Evolutionary conservation across 768 basidiomycete species (phyloP).

Genomic region (Boletus rubropictus): DNA sequence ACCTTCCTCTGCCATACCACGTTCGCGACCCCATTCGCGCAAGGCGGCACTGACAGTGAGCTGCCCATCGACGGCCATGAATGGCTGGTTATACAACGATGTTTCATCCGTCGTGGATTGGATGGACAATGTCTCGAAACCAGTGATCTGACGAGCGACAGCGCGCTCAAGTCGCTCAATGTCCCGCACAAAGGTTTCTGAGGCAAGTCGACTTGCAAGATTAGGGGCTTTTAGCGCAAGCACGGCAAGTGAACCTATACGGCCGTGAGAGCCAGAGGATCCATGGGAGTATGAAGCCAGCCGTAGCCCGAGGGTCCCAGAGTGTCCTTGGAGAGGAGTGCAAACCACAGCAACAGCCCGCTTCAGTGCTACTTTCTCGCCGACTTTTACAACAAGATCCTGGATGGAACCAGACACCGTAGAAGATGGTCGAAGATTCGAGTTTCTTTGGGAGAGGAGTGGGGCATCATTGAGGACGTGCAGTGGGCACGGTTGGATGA

Average conservation of each 20-base stretch:
- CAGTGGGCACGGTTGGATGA: conserved; percentile 48
- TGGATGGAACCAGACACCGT: conserved; percentile 62
- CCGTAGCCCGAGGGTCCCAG: conserved; percentile 38
- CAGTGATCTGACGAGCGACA: conserved; percentile 79
- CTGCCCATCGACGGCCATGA: conserved; percentile 67
- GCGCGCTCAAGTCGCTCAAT: conserved; percentile 63
- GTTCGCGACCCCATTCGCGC: conserved; percentile 48
- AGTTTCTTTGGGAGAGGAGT: conserved; percentile 43
- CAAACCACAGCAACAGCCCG: conserved; percentile 46
- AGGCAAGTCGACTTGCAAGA: conserved; percentile 39
- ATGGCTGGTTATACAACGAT: conserved; percentile 66
- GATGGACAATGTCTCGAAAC: conserved; percentile 64
- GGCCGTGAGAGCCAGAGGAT: conserved; percentile 45
- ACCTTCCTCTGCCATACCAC: conserved; percentile 36
- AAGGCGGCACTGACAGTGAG: conserved; percentile 34
- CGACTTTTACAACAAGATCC: conserved; percentile 66
- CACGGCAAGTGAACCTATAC: conserved; percentile 54
- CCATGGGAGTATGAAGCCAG: conserved; percentile 61
- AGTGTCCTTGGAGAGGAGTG: conserved; percentile 33
- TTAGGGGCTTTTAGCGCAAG: conserved; percentile 47
- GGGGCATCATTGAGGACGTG: conserved; percentile 58
- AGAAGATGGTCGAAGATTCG: conserved; percentile 32
- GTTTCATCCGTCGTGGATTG: conserved; percentile 38
- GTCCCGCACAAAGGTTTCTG: conserved; percentile 48
- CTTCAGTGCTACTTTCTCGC: conserved; percentile 71